Conservation (phyloP, 1,284 basidiomycete species). For the Cryptococcus jaspeensis region DNA sequence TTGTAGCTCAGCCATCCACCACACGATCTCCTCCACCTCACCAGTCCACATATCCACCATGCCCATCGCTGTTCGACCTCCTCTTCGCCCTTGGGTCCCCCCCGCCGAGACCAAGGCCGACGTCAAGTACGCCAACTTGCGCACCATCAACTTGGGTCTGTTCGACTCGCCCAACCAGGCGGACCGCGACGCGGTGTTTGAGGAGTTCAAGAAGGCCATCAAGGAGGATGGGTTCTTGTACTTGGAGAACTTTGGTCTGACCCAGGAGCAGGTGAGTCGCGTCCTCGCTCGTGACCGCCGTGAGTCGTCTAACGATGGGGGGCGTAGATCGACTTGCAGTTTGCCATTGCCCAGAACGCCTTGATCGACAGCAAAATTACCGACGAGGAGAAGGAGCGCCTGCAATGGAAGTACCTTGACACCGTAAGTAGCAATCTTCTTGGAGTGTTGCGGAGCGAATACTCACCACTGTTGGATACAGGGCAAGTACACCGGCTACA, state of each 20-base stretch:
- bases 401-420: conserved; percentile 20
- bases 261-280: conserved; percentile 28
- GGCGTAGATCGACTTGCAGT: conserved; percentile 19
- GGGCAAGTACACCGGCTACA: conserved; percentile 29
- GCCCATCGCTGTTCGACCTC: not conserved
- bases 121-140: conserved; percentile 22
- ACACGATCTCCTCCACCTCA: too few relatives aligned
- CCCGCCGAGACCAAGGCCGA: conserved; percentile 26
- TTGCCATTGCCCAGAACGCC: conserved; percentile 24
- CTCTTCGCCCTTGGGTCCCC: conserved; percentile 13
- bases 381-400: conserved; percentile 15
- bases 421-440: conserved; percentile 19
- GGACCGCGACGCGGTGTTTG: conserved; percentile 6
- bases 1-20: too few relatives aligned
- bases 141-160: conserved; percentile 21
- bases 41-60: too few relatives aligned
- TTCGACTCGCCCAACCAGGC: conserved; percentile 15
- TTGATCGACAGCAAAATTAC: conserved; percentile 19
- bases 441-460: not conserved
- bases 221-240: conserved; percentile 29
- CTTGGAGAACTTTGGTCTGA: conserved; percentile 23
- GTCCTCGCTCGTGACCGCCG: not conserved
- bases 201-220: conserved; percentile 19
- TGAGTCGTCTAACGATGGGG: not conserved
- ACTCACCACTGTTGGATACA: conserved; percentile 11